A percentile compares a stretch with the other conserved stretches of the same genome.
These are phyloP conservation scores for Chaetomium fimeti DNA, from an alignment of 495 filamentous ascomycete genomes.

Conservation along the genomic window DNA sequence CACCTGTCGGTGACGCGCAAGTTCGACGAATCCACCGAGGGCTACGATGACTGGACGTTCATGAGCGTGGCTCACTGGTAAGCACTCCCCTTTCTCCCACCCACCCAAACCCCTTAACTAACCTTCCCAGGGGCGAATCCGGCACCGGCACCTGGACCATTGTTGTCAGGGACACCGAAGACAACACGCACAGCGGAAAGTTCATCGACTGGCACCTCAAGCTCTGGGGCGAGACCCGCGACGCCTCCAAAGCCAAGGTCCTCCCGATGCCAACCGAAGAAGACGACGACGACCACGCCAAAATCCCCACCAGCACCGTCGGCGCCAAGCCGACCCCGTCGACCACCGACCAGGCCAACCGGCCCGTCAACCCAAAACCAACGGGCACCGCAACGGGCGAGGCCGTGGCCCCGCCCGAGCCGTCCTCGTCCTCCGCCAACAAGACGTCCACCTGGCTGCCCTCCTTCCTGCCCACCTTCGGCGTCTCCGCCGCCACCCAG, in stretches of 20 bases:
- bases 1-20: conserved; percentile 74
- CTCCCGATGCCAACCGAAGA: conserved; percentile 82
- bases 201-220: conserved; percentile 93
- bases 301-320: conserved; percentile 44
- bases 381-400: conserved; percentile 11
- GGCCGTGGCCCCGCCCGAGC: conserved; percentile 28
- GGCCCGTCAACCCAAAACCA: conserved; percentile 63
- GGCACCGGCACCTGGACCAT: conserved; percentile 88
- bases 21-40: conserved; percentile 59
- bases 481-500: conserved; percentile 83
- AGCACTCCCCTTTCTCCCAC: conserved; percentile 11
- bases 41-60: conserved; percentile 98
- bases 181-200: conserved; percentile 71
- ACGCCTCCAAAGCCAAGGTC: conserved; percentile 64
- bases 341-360: conserved; percentile 65
- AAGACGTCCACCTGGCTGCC: conserved; percentile 63
- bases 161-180: conserved; percentile 78
- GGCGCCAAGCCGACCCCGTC: conserved; percentile 36
- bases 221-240: conserved; percentile 85
- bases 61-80: conserved; percentile 98
- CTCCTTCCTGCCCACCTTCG: conserved; percentile 93
- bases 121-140: conserved; percentile 70
- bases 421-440: conserved; percentile 32
- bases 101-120: conserved; percentile 19
- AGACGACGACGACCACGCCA: conserved; percentile 77